Evolutionary conservation across 352 stramenopile genomes (phyloP).

Genomic region (Thraustochytrium sp.): DNA sequence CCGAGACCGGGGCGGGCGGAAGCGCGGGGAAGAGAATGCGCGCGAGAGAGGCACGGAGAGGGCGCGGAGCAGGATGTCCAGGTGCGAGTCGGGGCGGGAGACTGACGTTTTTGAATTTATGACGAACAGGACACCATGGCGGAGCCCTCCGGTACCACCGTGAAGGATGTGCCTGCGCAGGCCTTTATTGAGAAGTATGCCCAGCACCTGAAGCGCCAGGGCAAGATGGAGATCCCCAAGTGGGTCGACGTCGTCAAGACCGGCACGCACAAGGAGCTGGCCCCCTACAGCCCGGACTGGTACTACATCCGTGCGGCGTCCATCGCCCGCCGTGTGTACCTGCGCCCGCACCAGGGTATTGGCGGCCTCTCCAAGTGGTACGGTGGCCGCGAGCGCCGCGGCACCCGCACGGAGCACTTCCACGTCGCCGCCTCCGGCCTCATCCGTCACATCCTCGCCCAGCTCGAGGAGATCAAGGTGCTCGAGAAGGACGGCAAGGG

Average conservation of each 20-base stretch:
- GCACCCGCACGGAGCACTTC: slow-evolving; percentile 89
- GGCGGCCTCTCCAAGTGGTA: slow-evolving; percentile 96
- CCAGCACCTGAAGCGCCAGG: slow-evolving; percentile 96
- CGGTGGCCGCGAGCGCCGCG: slow-evolving; percentile 81
- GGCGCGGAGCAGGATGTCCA: no score
- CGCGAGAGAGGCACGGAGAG: no score
- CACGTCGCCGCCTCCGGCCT: slow-evolving; percentile 88
- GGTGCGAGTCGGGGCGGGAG: no score
- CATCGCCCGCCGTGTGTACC: slow-evolving; percentile 96
- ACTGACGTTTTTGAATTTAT: no score
- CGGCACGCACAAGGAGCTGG: slow-evolving; percentile 93
- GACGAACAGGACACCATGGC: background rate
- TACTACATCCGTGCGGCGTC: slow-evolving; percentile 98
- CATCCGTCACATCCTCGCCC: slow-evolving; percentile 93
- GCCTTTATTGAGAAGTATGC: slow-evolving; percentile 98
- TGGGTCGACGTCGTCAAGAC: slow-evolving; percentile 98
- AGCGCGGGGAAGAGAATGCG: no score
- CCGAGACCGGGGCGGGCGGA: no score
- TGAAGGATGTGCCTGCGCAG: slow-evolving; percentile 89
- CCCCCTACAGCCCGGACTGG: slow-evolving; percentile 94
- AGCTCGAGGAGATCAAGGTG: slow-evolving; percentile 97
- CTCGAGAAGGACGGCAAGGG: slow-evolving; percentile 92
- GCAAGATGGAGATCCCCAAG: slow-evolving; percentile 95
- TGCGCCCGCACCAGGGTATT: slow-evolving; percentile 90
- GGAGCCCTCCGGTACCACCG: slow-evolving; percentile 75